phyloP scores from a whole-genome alignment of 805 yeast species.

The Komagataella ulmi region DNA sequence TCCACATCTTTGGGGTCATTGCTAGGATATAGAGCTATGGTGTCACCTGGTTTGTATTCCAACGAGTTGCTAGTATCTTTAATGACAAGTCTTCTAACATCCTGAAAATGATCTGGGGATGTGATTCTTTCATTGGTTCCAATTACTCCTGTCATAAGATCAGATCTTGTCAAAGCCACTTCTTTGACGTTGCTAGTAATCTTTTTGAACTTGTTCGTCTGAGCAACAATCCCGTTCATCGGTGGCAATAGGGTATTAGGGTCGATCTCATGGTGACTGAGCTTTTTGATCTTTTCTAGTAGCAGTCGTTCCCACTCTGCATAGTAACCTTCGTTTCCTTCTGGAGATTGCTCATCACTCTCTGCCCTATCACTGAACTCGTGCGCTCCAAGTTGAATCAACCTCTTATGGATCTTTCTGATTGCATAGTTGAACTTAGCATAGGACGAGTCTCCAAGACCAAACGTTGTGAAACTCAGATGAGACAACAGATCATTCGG shows the following conservation, averaged over 20 bases:
- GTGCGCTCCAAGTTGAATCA: constrained; percentile 69
- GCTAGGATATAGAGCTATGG: constrained; percentile 61
- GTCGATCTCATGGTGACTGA: constrained; percentile 16
- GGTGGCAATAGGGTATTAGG: constrained; percentile 25
- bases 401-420: constrained; percentile 64
- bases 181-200: constrained; percentile 14
- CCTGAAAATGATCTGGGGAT: constrained; percentile 68
- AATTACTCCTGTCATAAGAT: constrained; percentile 29
- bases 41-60: constrained; percentile 65
- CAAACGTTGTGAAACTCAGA: constrained; percentile 59
- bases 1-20: constrained; percentile 58
- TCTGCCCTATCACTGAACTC: constrained; percentile 70
- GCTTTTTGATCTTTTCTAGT: constrained; percentile 18
- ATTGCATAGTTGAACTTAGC: constrained; percentile 84
- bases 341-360: constrained; percentile 75
- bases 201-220: constrained; percentile 15
- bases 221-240: constrained; percentile 14
- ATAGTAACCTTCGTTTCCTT: constrained; percentile 66
- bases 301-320: constrained; percentile 56
- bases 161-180: constrained; percentile 18
- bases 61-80: constrained; percentile 14
- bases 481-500: constrained; percentile 47
- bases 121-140: constrained; percentile 50
- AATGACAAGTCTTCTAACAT: constrained; percentile 56
- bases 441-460: constrained; percentile 89